Base-by-base conservation (phyloP, 2,329 filamentous ascomycete genomes). In the Diaporthe australafricana region DNA sequence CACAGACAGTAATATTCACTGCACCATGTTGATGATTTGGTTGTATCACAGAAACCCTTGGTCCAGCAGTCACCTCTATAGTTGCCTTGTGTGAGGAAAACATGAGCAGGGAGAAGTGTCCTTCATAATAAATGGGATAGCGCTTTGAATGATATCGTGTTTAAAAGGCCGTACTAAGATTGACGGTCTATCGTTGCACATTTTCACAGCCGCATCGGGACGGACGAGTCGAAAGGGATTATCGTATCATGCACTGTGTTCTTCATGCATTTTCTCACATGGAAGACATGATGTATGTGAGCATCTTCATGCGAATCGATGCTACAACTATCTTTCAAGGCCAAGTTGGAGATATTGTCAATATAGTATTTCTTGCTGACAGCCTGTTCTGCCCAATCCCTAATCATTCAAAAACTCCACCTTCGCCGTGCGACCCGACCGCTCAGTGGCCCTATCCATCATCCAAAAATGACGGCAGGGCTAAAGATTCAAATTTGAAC, bases 361-460 rank as follows among this genome's bases (percentile, higher is more conserved):
- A 25, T 50, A 45, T 50, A n/a, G 25, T 65, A 48, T 65, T 65
- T 48, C 68, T 47, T 53, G 40, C 30, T 67, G 62, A 52, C 40
- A 40, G n/a, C 47, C 66, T 40, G 38, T 66, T 45, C 25, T n/a
- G 12, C 56, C 45, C 20, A 40, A 35, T 30, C 38, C 55, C 22
- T 40, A 63, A 38, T 32, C 48, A 63, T 45, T 27, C 22, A 60
- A 52, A 40, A 40, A 70, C 62, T 62, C 71, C 71, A 56, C 32
- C 62, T 71, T 71, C 71, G 68, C 71, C 68, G 63, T 67, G 68
- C 71, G 56, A 35, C 32, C 53, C 22, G n/a, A 45, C 42, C 40
- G 6, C 42, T 40, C 30, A n/a, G 14, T 72, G 42, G 47, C 16
- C 60, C 66, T 11, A 40, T 16, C 25, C 53, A 47, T 68, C 60